Evolutionary conservation across 202 grass and related monocot species (phyloP), one percentile per base, ranked within the genome.

Genomic region (Sporobolus alterniflorus): DNA sequence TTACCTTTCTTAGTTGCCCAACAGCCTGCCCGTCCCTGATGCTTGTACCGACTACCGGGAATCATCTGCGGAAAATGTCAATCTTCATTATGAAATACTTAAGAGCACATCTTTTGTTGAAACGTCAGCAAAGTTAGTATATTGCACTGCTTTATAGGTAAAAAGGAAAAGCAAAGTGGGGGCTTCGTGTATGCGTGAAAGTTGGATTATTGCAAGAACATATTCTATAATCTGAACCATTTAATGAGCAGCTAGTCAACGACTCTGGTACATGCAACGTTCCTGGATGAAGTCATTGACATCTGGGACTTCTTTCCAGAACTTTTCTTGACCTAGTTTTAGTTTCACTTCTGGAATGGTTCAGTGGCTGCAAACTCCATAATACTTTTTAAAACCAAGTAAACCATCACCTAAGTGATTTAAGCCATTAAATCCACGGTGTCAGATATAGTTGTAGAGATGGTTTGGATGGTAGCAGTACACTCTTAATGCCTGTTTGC

Each of bases 131-230:
- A 82, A 80, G 78, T n/a, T 75, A 71, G 67, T 77, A 57, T 66
- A 43, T 43, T 29, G 55, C 42, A 48, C 48, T 73, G 73, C 89
- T 91, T 91, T 88, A 71, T 69, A 64, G 69, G 52, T 55, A 67
- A 81, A 87, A 71, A 69, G 32, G 48, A 78, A 82, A 86, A 68
- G 73, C 36, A 86, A 89, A 90, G 88, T 32, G 67, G n/a, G n/a
- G n/a, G 77, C 83, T 90, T 90, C 82, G 72, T 39, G 8, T 41
- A 67, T 91, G 84, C 77, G 76, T 91, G 75, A 75, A 88, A 82
- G 85, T 1, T 85, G 55, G 76, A 73, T 88, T 52, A 73, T 88
- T 52, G 60, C 55, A 17, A 69, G 85, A 85, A 88, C 85, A 84
- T 91, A 88, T 85, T 91, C 85, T 73, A 42, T 66, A 85, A 80